These are phyloP conservation scores for Nymphaea thermarum DNA, from an alignment of 164 flowering plant genomes.

Conservation along the genomic window DNA sequence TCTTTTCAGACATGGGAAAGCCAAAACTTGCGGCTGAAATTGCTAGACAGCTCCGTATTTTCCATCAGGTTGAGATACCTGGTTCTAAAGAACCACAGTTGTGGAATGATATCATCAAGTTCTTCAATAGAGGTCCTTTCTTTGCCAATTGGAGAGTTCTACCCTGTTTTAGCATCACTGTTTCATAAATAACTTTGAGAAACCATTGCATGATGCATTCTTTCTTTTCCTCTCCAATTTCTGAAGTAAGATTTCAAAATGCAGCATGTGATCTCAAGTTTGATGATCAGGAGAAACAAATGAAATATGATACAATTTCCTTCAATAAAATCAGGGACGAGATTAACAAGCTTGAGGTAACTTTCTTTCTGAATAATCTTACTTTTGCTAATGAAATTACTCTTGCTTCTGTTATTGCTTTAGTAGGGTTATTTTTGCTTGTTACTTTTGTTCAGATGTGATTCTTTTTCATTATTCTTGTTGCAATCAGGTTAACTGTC, in stretches of 20 bases:
- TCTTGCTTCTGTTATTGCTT: no score
- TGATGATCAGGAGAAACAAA: conserved; percentile 69
- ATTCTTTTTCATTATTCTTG: no score
- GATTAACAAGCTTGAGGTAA: conserved; percentile 65
- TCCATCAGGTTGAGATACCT: conserved; percentile 81
- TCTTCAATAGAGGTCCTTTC: conserved; percentile 55
- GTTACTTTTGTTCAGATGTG: no score
- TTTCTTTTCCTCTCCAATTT: background rate
- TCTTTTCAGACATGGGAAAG: conserved; percentile 58
- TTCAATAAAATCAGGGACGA: conserved; percentile 54
- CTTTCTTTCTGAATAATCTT: background rate
- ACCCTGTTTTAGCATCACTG: no score
- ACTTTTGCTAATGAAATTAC: no score
- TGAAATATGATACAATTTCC: conserved; percentile 51
- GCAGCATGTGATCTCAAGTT: conserved; percentile 78
- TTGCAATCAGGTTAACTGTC: no score
- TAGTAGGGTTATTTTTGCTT: background rate
- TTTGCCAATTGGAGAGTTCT: background rate
- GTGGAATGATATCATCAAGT: conserved; percentile 74
- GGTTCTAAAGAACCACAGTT: conserved; percentile 88
- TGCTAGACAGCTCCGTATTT: conserved; percentile 66
- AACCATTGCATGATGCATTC: background rate
- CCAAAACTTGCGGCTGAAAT: conserved; percentile 83
- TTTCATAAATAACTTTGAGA: no score
- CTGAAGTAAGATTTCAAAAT: conserved; percentile 4